Evolutionary conservation across 2,329 filamentous ascomycete genomes (phyloP).

Genomic region (Colletotrichum lupini): DNA sequence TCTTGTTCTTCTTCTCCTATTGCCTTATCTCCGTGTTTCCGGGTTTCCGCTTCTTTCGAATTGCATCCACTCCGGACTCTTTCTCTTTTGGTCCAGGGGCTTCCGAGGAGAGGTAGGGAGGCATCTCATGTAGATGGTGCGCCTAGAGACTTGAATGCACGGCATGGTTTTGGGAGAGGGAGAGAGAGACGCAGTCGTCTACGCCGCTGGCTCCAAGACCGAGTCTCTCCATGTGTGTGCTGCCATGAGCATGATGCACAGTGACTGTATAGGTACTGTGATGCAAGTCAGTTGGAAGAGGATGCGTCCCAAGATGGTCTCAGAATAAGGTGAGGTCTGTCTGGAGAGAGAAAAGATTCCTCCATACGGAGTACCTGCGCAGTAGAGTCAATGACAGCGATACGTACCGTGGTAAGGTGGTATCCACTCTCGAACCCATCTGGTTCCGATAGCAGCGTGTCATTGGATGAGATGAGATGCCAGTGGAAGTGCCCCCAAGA

Average conservation of each 20-base stretch:
- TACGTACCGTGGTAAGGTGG: background rate
- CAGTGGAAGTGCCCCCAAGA: conserved; percentile 9
- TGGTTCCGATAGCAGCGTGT: background rate
- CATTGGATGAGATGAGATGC: conserved; percentile 22
- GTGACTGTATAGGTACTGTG: background rate
- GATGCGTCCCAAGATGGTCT: background rate
- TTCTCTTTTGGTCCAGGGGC: background rate
- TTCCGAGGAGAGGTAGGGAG: background rate
- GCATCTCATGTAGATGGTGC: background rate
- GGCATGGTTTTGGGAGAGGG: background rate
- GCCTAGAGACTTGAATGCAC: background rate
- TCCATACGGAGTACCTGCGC: too few species aligned
- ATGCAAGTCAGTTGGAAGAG: background rate
- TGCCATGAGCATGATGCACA: background rate
- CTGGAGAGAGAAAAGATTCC: background rate
- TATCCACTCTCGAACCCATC: conserved; percentile 1
- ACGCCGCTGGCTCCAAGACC: background rate
- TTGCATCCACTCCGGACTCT: background rate
- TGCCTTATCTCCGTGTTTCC: background rate
- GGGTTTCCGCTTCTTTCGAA: background rate
- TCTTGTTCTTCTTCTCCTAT: background rate
- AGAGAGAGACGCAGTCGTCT: background rate
- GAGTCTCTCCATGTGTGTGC: background rate
- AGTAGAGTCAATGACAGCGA: background rate
- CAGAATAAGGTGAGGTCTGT: background rate